Evolutionary conservation across 1,139 yeast species (phyloP), one percentile per base, ranked within the genome.

Genomic region (Diutina pseudorugosa): DNA sequence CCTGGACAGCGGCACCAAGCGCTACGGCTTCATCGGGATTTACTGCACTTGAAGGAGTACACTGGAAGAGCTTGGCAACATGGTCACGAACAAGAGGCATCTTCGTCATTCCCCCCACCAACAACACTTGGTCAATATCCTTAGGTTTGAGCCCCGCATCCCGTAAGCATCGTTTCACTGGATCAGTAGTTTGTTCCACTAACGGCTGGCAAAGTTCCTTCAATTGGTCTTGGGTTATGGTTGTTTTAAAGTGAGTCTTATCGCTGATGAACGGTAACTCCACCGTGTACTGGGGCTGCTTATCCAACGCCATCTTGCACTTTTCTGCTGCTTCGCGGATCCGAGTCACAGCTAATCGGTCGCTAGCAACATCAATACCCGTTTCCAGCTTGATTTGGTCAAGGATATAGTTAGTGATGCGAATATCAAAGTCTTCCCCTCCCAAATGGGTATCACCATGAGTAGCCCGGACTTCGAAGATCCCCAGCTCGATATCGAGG

Each of bases 1-100:
- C 93, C 66, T 85, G 94, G 55, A 85, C 85, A 2, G 93, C 93
- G 4, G 94, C 94, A 54, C 94, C 94, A 48, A 85, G 64, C 1
- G 93, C 93, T 16, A 85, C 94, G 0, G 93, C 91, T 64, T 85
- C 94, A 63, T 85, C 94, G 1, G 94, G 94, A 59, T 85, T 85
- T 2, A 85, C 85, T 1, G 78, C 75, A 1, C 83, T 78, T 57
- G 79, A 83, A 20, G 90, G 88, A 52, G 70, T 66, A 58, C 75
- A 80, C 6, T 71, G 70, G 62, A 85, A 84, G n/a, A 80, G 61
- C 0, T 75, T 73, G 55, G 72, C 76, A 1, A 85, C 90, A 0
- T 76, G 69, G 36, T 70, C 68, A 55, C 89, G 70, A 45, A 85
- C 78, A 62, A 79, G 80, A 27, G 94, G 94, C 94, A 85, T 85